Evolutionary conservation across 495 filamentous ascomycete genomes (phyloP), one percentile per base, ranked within the genome.

Genomic region (Aspergillus nanangensis): DNA sequence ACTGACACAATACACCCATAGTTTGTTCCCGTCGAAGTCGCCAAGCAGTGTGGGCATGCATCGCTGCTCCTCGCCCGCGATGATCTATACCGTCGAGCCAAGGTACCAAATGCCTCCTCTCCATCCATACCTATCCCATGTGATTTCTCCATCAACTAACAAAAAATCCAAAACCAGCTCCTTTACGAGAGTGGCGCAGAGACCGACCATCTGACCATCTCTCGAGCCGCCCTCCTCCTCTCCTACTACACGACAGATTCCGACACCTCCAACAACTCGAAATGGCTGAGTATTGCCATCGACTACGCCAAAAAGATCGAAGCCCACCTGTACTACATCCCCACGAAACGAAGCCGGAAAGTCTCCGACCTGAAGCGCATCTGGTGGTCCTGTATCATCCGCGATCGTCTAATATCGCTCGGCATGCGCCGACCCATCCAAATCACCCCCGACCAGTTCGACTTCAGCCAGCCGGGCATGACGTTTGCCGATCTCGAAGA

Each of bases 351-450:
- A 1, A 15, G 34, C 3, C 19, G 40, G 14, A 48, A 37, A 20
- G 19, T 21, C 11, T 44, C 45, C 0, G 50, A 52, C 19, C 27
- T 52, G 3, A 52, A 52, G 20, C 44, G 50, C 19, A 34, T 52
- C 18, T 52, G 50, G 50, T 52, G 50, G 50, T 52, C 44, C 39
- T 52, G 50, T 38, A 27, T 52, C 22, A 48, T 52, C 11, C 44
- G 50, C 19, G 50, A 52, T 41, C 50, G 50, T 5, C 42, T 52
- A 10, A 44, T 52, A 24, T 52, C 50, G 2, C 35, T 52, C 5
- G 50, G 50, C 23, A 44, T 52, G 44, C 50, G 45, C 23, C 50
- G 50, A 11, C 45, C 50, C 13, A 48, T 52, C 21, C 50, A 52
- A 20, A 52, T 52, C 21, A 48, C 35, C 9, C 50, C 50, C 1